phyloP scores from a whole-genome alignment of 352 stramenopile genomes.

The Blastocystis sp. region DNA sequence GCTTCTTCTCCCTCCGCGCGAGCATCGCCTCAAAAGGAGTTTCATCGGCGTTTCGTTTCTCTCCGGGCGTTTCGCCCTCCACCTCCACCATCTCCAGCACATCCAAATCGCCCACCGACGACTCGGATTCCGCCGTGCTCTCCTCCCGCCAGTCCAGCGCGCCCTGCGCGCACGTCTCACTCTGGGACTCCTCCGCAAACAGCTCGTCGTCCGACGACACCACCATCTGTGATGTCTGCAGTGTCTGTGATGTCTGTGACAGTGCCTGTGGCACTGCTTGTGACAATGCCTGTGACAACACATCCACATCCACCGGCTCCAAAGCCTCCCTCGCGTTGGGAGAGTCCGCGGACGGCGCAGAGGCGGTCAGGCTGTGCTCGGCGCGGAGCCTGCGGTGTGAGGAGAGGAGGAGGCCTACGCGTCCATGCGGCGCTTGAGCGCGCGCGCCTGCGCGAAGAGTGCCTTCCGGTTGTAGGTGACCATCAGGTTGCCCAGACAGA shows the following conservation, averaged over 20 bases:
- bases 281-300: too few relatives aligned
- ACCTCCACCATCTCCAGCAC: neutral
- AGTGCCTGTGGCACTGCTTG: too few relatives aligned
- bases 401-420: neutral
- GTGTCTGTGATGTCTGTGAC: neutral
- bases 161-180: neutral
- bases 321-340: neutral
- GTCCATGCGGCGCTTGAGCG: slow-evolving; percentile 28
- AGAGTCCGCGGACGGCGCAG: too few relatives aligned
- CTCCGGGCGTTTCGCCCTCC: slow-evolving; percentile 5
- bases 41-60: neutral
- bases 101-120: neutral
- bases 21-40: neutral
- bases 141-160: neutral
- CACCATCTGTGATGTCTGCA: neutral
- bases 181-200: slow-evolving; percentile 19
- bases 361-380: too few relatives aligned
- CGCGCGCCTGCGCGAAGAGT: neutral
- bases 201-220: neutral
- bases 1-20: neutral
- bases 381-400: neutral
- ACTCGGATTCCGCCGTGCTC: neutral
- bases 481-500: slow-evolving; percentile 32
- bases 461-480: slow-evolving; percentile 44
- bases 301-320: neutral